Evolutionary conservation across 2,329 filamentous ascomycete species (phyloP), one percentile per base, ranked within the genome.

Genomic region (Knufia petricola): DNA sequence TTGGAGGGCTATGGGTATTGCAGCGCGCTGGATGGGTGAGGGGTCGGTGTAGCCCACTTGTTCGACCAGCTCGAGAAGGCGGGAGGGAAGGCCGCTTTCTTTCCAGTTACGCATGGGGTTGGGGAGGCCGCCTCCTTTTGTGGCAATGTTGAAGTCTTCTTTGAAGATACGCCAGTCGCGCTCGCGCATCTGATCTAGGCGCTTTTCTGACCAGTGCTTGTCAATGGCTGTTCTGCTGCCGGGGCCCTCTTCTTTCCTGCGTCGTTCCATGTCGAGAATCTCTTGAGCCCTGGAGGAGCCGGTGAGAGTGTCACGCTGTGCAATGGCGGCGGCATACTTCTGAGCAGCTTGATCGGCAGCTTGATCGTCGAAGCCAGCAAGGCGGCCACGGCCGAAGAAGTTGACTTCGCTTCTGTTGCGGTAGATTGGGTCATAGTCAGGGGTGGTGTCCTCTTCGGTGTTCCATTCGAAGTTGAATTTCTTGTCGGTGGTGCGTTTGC

Each of bases 391-490:
- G 0, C 82, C 82, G 59, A 79, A 86, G 68, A 87, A 84, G 51
- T 78, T 81, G 3, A 79, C 76, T 53, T 84, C 78, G 2, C 79
- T 73, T 32, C 78, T 75, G 21, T 80, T 71, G 44, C 83, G 76
- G 64, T 94, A 94, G 32, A 92, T 74, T 1, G 86, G 85, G 59
- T 95, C 89, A 62, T 88, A 84, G 58, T 87, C 83, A 2, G 74
- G 77, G 55, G 83, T 90, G 0, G 92, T 98, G 65, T 98, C 92
- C 63, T 98, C 92, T 52, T 94, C 86, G 1, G 81, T 78, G 58
- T 95, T 94, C 92, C 92, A 98, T 60, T 94, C 92, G 60, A 98
- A 98, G 61, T 95, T 98, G 72, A 98, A 98, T 65, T 98, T 96
- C 68, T 89, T 87, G 62, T 95, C 90, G 1, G 87, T 92, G 1